Evolutionary conservation across 2,329 filamentous ascomycete species (phyloP), one percentile per base, ranked within the genome.

Genomic region (Pseudonectria buxi): DNA sequence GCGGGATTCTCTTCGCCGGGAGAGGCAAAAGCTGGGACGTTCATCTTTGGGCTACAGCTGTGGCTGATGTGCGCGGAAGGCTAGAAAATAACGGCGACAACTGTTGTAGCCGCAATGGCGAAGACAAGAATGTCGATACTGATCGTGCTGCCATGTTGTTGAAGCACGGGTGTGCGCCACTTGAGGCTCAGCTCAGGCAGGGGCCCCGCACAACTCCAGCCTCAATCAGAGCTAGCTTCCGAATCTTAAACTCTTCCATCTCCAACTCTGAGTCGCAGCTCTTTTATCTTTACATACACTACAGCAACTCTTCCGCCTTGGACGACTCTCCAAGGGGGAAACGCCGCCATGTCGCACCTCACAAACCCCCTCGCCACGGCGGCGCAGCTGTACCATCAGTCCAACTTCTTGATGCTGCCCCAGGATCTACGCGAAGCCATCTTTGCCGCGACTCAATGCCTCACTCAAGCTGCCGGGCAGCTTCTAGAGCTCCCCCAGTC

Each of bases 401-500:
- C 73, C 47, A 57, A 72, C 39, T 58, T 79, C 63, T 59, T 76
- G 62, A 58, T 68, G 51, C 59, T 89, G 3, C 81, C 85, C 1
- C 62, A 64, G 24, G 79, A 86, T 45, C 67, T 90, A 11, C 83
- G 86, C 57, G 79, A 84, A 54, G 74, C 76, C 43, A 69, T 89
- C 44, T 81, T 83, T 50, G 83, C 81, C 57, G 72, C 81, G 35
- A 81, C 82, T 25, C 79, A 84, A 55, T 75, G 76, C 48, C 73
- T 90, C 28, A 86, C 83, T 3, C 86, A 92, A 61, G 78, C 82
- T 14, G 83, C 85, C 10, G 86, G 86, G 22, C 72, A 94, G 33
- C 74, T 96, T 13, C 72, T 98, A 3, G 78, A 86, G 31, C 71
- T 96, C 26, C 85, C 87, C 6, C 88, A 95, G 57, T 86, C 88